Percentiles rank a stretch among this genome's conserved stretches.
phyloP scores from a whole-genome alignment of 2,329 filamentous ascomycete genomes.

The Magnaporthiopsis incrustans region DNA sequence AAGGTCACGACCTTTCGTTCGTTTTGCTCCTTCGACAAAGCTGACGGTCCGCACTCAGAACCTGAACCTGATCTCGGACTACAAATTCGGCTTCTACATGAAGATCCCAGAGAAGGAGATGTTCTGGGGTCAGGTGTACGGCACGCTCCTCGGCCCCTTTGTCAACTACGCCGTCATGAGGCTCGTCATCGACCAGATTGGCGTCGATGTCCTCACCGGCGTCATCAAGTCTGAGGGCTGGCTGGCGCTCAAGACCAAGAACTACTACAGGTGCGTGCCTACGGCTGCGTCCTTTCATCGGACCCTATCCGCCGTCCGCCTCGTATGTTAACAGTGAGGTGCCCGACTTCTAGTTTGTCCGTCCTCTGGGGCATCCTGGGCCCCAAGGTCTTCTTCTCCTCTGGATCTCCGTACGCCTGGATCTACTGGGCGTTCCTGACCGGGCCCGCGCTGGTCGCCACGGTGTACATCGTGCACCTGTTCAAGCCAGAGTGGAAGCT shows the following conservation, averaged over 20 bases:
- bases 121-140: conserved; percentile 25
- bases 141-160: conserved; percentile 24
- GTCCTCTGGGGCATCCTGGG: conserved; percentile 28
- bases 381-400: conserved; percentile 21
- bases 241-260: conserved; percentile 22
- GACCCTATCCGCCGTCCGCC: too few species aligned
- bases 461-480: conserved; percentile 18
- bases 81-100: conserved; percentile 30
- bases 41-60: conserved; percentile 2
- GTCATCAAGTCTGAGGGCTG: conserved; percentile 16
- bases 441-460: conserved; percentile 18
- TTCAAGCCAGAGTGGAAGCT: conserved; percentile 21
- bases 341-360: conserved; percentile 11
- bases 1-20: too few species aligned
- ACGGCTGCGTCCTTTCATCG: too few species aligned
- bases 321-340: neutral
- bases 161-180: conserved; percentile 24
- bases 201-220: conserved; percentile 17
- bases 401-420: conserved; percentile 18
- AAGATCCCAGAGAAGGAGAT: conserved; percentile 27
- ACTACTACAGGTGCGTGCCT: conserved; percentile 17
- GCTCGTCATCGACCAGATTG: conserved; percentile 18
- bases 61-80: conserved; percentile 24
- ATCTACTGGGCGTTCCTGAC: conserved; percentile 22
- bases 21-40: neutral